Conservation (phyloP, 78 protist genomes). For the Polysphondylium violaceum region DNA sequence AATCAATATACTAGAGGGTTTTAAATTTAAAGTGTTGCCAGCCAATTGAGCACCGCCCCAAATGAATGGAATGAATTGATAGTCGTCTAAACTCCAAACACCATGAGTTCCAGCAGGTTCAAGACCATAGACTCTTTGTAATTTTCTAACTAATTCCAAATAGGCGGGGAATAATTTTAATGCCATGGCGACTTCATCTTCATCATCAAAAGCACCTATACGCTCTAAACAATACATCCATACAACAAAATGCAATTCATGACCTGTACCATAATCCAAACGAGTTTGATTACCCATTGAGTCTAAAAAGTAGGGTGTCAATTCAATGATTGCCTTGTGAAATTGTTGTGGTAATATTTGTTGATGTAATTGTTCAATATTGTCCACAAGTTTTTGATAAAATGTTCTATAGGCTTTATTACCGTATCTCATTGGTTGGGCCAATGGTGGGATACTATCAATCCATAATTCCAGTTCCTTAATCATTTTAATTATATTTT, state of each 20-base stretch:
- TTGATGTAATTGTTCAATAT: constrained; percentile 3
- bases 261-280: constrained; percentile 99
- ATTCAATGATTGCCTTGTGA: constrained; percentile 78
- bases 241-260: constrained; percentile 88
- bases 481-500: constrained; percentile 36
- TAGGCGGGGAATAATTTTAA: constrained; percentile 53
- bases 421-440: constrained; percentile 90
- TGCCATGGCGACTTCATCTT: constrained; percentile 68
- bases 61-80: constrained; percentile 94
- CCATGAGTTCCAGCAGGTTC: constrained; percentile 99
- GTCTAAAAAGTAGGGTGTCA: constrained; percentile 85
- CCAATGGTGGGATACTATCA: constrained; percentile 84
- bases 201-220: constrained; percentile 29
- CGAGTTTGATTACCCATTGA: constrained; percentile 94
- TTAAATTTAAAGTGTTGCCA: constrained; percentile 22
- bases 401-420: constrained; percentile 87
- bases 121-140: constrained; percentile 90
- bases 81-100: constrained; percentile 99
- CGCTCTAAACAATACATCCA: constrained; percentile 43
- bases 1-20: constrained; percentile 51
- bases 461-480: constrained; percentile 41
- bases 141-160: constrained; percentile 78
- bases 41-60: constrained; percentile 96
- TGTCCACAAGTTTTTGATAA: constrained; percentile 15
- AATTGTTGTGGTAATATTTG: constrained; percentile 18